These are phyloP conservation scores for Oxyria digyna DNA, from an alignment of 148 eudicot species.

Conservation along the genomic window DNA sequence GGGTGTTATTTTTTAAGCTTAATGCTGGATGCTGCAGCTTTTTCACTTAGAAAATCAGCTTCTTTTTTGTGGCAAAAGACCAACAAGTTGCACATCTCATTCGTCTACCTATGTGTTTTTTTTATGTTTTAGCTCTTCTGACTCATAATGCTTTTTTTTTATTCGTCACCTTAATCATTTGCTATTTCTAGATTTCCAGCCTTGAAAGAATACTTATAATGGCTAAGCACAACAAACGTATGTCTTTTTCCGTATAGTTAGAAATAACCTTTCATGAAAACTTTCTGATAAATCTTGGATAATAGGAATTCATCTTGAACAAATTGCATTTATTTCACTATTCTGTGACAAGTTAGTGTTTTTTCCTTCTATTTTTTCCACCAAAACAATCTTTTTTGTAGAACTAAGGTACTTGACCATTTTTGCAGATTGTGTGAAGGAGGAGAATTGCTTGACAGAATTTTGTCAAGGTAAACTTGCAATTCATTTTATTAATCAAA, in stretches of 20 bases:
- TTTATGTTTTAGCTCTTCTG: neutral
- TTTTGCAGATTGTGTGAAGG: constrained; percentile 95
- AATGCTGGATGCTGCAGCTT: neutral
- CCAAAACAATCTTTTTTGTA: neutral
- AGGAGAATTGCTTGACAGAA: constrained; percentile 88
- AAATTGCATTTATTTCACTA: too few relatives aligned
- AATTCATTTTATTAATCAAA: neutral
- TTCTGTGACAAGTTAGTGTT: too few relatives aligned
- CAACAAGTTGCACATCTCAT: neutral
- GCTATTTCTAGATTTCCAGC: neutral
- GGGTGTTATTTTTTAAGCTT: neutral
- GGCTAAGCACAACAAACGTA: neutral
- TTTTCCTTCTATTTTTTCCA: neutral
- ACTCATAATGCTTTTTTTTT: neutral
- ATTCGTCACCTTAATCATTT: neutral
- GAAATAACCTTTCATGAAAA: neutral
- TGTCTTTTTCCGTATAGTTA: neutral
- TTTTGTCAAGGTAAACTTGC: constrained; percentile 62
- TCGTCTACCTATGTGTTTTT: neutral
- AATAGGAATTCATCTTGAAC: too few relatives aligned
- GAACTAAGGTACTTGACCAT: neutral
- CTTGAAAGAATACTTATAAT: neutral
- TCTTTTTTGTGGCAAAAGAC: neutral
- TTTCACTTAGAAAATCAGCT: neutral
- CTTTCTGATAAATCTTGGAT: neutral